Base-by-base conservation (phyloP, 805 yeast species). In the Cyberlindnera euphorbiiphila region DNA sequence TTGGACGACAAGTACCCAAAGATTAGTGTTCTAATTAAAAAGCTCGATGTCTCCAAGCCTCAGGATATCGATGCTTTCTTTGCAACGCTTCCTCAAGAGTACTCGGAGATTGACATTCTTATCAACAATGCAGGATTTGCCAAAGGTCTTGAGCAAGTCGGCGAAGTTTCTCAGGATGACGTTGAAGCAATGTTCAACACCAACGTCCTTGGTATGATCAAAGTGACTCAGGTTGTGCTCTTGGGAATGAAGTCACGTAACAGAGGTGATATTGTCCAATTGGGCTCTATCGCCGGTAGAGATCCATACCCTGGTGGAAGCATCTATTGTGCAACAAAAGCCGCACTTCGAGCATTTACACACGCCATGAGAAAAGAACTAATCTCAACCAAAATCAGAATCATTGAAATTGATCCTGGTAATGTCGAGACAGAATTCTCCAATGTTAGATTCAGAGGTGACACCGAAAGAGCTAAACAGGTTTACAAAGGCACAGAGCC, bases 171-270 rank as follows among this genome's bases (percentile, higher is more conserved):
- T 4, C 63, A 69, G 18, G 62, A 62, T 8, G 96, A 88, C 56
- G 74, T 87, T 37, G 68, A 71, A 39, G 76, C 72, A 26, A 86
- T 88, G 95, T 79, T 85, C 60, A 73, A 81, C 54, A 87, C 96
- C 42, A 91, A 89, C 54, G 96, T 89, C 8, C 60, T 86, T 43
- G 97, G 96, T 9, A 70, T 89, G 64, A 83, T 89, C 45, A 74
- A 83, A 15, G 64, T 89, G 47, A 87, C 96, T 8, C 96, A 91
- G 59, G 73, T 78, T 9, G 75, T 88, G 15, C 61, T 89, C 32
- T 80, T 80, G 29, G 74, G 74, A 28, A 76, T 89, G 76, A 81
- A 82, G 57, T 68, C 69, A 38, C 78, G 82, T 50, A 76, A 83
- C 57, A 50, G 65, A 13, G 89, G 89, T 54, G 88, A 81, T 51